Evolutionary conservation across 2,329 filamentous ascomycete species (phyloP).

Genomic region (Penicillium palitans): DNA sequence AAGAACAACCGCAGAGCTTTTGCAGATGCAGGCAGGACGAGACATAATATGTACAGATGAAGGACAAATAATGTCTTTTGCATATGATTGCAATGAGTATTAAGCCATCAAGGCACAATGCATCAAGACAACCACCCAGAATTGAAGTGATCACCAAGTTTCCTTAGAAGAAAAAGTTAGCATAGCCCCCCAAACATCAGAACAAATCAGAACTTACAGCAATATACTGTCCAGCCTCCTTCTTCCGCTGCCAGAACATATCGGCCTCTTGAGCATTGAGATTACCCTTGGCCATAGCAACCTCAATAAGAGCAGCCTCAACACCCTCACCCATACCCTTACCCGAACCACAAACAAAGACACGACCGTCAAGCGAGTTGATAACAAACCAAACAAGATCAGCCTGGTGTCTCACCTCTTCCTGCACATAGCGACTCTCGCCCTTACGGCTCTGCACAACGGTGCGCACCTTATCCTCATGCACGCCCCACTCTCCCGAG

Average conservation of each 20-base stretch:
- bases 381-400: conserved; percentile 99
- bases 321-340: conserved; percentile 98
- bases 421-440: conserved; percentile 89
- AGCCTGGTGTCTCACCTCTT: conserved; percentile 86
- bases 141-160: conserved; percentile 35
- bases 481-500: conserved; percentile 91
- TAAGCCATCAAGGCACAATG: not conserved
- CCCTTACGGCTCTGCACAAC: conserved; percentile 75
- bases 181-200: not conserved
- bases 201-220: conserved; percentile 54
- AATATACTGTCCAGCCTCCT: conserved; percentile 91
- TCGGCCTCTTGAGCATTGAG: conserved; percentile 77
- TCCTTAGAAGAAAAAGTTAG: conserved; percentile 27
- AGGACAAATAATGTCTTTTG: not conserved
- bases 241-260: conserved; percentile 90
- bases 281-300: conserved; percentile 90
- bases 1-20: not conserved
- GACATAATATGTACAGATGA: conserved; percentile 1
- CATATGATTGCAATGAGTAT: not conserved
- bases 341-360: conserved; percentile 94
- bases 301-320: conserved; percentile 79
- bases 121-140: not conserved
- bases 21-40: not conserved
- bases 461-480: conserved; percentile 81
- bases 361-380: conserved; percentile 90